These are phyloP conservation scores for Brassica nigra DNA, from an alignment of 345 rosid species.

Conservation along the genomic window DNA sequence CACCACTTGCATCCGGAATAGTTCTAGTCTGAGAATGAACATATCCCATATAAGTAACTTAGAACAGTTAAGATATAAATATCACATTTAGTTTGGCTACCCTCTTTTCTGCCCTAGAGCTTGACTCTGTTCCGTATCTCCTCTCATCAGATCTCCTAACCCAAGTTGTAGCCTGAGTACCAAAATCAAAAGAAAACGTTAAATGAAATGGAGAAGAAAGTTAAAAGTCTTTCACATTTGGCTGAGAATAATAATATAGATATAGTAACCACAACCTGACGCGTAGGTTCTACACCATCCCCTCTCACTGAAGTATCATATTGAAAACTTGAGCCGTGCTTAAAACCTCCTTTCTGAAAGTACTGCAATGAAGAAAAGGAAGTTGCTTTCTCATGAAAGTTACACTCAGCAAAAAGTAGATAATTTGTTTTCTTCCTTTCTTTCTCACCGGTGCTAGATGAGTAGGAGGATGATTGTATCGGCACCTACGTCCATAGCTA, in stretches of 20 bases:
- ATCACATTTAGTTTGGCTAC: neutral
- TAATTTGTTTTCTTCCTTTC: neutral
- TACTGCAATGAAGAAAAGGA: neutral
- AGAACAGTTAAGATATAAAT: neutral
- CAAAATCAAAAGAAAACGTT: neutral
- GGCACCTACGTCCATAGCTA: neutral
- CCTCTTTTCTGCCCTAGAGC: neutral
- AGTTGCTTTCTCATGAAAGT: neutral
- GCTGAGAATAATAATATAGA: neutral
- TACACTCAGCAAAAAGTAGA: neutral
- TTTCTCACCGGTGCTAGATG: conserved; percentile 4
- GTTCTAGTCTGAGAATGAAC: neutral
- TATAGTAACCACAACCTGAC: neutral
- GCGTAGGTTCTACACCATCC: neutral
- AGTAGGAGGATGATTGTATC: neutral
- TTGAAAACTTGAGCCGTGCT: neutral
- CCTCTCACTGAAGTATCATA: neutral
- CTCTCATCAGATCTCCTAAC: neutral
- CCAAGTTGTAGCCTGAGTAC: neutral
- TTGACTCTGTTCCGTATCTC: neutral
- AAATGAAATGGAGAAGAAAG: neutral
- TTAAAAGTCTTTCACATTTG: neutral
- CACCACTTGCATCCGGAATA: neutral
- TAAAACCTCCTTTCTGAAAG: neutral
- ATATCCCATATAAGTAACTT: neutral